phyloP scores from a whole-genome alignment of 2,329 filamentous ascomycete species.

The Mariannaea elegans region DNA sequence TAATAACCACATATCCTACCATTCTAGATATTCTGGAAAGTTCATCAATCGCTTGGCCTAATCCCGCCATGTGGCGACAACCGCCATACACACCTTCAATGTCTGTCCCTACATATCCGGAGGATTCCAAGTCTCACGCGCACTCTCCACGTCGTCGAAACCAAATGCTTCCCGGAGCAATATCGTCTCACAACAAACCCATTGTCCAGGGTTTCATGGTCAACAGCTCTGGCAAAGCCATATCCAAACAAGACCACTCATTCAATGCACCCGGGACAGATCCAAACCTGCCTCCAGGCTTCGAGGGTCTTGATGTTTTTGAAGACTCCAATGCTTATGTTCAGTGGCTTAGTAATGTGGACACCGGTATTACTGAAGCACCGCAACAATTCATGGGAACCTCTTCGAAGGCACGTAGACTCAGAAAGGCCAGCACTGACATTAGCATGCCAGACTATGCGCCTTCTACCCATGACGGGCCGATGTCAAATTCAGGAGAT shows the following conservation, averaged over 20 bases:
- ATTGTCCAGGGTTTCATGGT: neutral
- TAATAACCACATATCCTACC: no score
- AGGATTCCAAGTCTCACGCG: constrained; percentile 65
- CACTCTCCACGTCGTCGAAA: constrained; percentile 64
- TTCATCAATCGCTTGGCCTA: constrained; percentile 83
- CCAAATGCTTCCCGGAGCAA: neutral
- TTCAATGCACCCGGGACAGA: neutral
- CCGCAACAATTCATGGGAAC: neutral
- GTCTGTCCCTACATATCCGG: constrained; percentile 52
- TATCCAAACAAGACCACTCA: neutral
- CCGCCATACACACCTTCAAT: constrained; percentile 52
- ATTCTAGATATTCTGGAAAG: constrained; percentile 72
- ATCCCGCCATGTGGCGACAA: constrained; percentile 72
- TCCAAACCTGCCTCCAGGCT: neutral
- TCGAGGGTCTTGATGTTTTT: constrained; percentile 28
- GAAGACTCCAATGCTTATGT: constrained; percentile 38
- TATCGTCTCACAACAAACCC: neutral
- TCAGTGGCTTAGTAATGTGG: constrained; percentile 39
- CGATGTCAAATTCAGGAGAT: constrained; percentile 15
- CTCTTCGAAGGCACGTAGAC: constrained; percentile 13
- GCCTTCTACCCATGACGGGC: constrained; percentile 22
- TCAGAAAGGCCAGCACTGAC: constrained; percentile 48
- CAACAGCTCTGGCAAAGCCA: neutral
- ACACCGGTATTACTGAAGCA: constrained; percentile 22
- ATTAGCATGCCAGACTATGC: constrained; percentile 54